A percentile compares a stretch with the other conserved stretches of the same genome.
Evolutionary conservation across 1,139 yeast species (phyloP).

Genomic region (Suhomyces guaymorum): DNA sequence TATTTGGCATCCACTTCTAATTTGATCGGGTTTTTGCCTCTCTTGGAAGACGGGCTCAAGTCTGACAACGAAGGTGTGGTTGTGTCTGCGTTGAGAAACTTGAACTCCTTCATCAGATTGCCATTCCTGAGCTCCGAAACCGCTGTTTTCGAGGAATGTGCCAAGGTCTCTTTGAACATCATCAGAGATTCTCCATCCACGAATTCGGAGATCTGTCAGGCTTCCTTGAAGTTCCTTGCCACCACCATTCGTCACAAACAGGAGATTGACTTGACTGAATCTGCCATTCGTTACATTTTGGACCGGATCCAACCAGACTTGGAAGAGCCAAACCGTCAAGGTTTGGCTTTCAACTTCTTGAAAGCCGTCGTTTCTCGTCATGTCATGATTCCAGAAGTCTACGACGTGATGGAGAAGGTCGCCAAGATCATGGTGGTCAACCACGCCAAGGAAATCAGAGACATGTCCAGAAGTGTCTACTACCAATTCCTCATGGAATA

Average conservation of each 20-base stretch:
- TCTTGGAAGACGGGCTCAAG: conserved; percentile 58
- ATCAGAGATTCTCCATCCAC: conserved; percentile 79
- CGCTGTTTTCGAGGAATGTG: conserved; percentile 55
- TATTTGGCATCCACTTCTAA: conserved; percentile 59
- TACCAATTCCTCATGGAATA: conserved; percentile 89
- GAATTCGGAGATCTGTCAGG: conserved; percentile 79
- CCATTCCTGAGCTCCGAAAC: conserved; percentile 61
- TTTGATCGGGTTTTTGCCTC: conserved; percentile 73
- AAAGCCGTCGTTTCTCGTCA: conserved; percentile 74
- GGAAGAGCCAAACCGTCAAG: conserved; percentile 88
- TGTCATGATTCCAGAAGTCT: conserved; percentile 80
- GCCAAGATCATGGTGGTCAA: conserved; percentile 88
- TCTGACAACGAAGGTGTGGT: conserved; percentile 77
- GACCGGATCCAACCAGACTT: conserved; percentile 83
- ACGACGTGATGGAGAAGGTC: conserved; percentile 83
- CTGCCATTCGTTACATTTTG: conserved; percentile 73
- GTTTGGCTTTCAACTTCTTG: conserved; percentile 81
- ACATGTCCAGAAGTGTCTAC: conserved; percentile 80
- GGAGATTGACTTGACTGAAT: conserved; percentile 64
- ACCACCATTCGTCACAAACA: conserved; percentile 69
- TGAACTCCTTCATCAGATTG: conserved; percentile 60
- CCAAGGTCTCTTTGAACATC: conserved; percentile 63
- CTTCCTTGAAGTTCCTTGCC: conserved; percentile 73
- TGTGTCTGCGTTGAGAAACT: conserved; percentile 63
- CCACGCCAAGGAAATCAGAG: conserved; percentile 80